Conservation (phyloP, 2,329 filamentous ascomycete genomes). For the Calonectria montana region DNA sequence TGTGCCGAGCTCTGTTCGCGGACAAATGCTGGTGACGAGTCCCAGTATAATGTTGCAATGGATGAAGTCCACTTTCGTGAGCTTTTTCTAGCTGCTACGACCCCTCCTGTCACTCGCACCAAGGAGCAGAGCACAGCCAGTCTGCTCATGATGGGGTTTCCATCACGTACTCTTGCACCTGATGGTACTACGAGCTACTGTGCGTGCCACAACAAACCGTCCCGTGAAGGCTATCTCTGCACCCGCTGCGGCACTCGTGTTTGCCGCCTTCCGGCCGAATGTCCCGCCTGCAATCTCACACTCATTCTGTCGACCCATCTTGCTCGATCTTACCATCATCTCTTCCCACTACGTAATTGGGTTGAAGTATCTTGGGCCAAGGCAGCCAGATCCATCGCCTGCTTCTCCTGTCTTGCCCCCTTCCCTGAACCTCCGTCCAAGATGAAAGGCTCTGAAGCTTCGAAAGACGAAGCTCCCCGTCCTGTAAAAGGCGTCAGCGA, state of each 20-base stretch:
- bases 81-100: conserved; percentile 88
- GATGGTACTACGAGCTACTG: conserved; percentile 78
- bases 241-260: conserved; percentile 90
- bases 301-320: conserved; percentile 94
- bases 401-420: conserved; percentile 79
- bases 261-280: conserved; percentile 89
- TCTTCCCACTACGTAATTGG: conserved; percentile 93
- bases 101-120: conserved; percentile 84
- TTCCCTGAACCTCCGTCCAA: conserved; percentile 70
- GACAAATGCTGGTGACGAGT: conserved; percentile 84
- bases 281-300: conserved; percentile 89
- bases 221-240: conserved; percentile 88
- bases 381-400: conserved; percentile 72
- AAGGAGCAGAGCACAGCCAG: conserved; percentile 68
- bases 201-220: conserved; percentile 88
- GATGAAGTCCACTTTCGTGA: conserved; percentile 84
- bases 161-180: conserved; percentile 82
- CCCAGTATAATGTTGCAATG: conserved; percentile 84
- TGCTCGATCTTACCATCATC: conserved; percentile 91
- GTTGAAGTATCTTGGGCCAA: conserved; percentile 86
- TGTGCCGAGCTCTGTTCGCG: conserved; percentile 89
- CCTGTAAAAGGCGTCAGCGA: conserved; percentile 78
- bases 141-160: conserved; percentile 98
- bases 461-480: conserved; percentile 37
- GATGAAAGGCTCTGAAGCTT: conserved; percentile 31